Percentiles rank a stretch among this genome's conserved stretches.
Conservation (phyloP, 495 filamentous ascomycete genomes). For the Beverwykella pulmonaria region DNA sequence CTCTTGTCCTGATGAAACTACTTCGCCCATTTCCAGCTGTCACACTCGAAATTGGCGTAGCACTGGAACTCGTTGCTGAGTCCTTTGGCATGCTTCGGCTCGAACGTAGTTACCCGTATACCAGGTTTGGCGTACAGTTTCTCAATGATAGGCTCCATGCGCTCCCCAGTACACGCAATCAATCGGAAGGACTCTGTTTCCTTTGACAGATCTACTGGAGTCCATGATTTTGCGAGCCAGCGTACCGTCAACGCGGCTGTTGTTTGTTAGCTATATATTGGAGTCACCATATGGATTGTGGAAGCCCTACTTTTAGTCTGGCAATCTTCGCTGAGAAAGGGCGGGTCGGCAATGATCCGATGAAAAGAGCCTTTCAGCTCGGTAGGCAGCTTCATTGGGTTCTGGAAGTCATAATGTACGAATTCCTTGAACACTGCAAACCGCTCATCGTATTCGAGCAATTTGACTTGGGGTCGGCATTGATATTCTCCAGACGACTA, state of each 20-base stretch:
- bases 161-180: conserved; percentile 49
- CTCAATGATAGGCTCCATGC: conserved; percentile 42
- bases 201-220: not conserved
- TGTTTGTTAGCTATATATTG: conserved; percentile 64
- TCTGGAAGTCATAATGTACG: conserved; percentile 69
- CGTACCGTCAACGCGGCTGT: conserved; percentile 76
- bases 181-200: conserved; percentile 27
- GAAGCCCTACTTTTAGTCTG: conserved; percentile 67
- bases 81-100: conserved; percentile 64
- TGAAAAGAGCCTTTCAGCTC: conserved; percentile 66
- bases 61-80: conserved; percentile 79
- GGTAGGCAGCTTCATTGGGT: conserved; percentile 63
- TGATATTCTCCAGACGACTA: conserved; percentile 26
- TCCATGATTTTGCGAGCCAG: conserved; percentile 61
- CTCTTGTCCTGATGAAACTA: too few species aligned
- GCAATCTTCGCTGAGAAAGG: conserved; percentile 77
- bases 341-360: conserved; percentile 73
- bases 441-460: conserved; percentile 72
- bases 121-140: conserved; percentile 49
- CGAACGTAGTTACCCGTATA: conserved; percentile 59
- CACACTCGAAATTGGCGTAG: conserved; percentile 72
- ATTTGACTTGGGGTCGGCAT: conserved; percentile 56
- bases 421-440: conserved; percentile 74
- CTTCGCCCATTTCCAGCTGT: conserved; percentile 52
- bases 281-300: not conserved